Conservation (phyloP, 1,284 basidiomycete species). For the Wolfiporia cocos region DNA sequence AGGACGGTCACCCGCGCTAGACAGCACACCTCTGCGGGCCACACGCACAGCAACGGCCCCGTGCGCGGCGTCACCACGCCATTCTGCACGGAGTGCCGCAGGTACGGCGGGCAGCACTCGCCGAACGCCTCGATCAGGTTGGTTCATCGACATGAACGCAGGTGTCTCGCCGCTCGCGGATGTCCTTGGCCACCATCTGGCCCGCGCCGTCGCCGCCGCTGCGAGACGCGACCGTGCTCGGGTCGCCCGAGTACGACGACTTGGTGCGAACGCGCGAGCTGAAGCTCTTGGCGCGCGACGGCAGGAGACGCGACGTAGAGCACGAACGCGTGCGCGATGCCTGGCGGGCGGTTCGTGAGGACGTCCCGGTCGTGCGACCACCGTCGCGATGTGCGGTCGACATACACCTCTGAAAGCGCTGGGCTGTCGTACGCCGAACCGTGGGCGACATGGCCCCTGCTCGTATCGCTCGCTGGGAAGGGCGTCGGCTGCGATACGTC, state of each 20-base stretch:
- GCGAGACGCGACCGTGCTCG: conserved; percentile 10
- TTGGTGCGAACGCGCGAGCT: conserved; percentile 59
- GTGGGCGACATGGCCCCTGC: conserved; percentile 41
- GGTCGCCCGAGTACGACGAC: conserved; percentile 53
- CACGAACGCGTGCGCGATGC: conserved; percentile 63
- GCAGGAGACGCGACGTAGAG: conserved; percentile 57
- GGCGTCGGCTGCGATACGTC: conserved; percentile 69
- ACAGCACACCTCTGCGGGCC: not conserved
- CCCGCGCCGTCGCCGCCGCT: conserved; percentile 16
- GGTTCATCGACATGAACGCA: conserved; percentile 62
- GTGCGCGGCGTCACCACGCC: conserved; percentile 59
- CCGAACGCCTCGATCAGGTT: conserved; percentile 49
- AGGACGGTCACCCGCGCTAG: conserved; percentile 54
- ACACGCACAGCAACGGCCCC: conserved; percentile 60
- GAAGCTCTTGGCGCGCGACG: conserved; percentile 65
- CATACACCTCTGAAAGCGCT: conserved; percentile 34
- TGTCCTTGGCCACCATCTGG: conserved; percentile 31
- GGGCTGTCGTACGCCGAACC: not conserved
- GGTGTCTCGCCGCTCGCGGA: conserved; percentile 50
- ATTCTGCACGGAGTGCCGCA: conserved; percentile 43
- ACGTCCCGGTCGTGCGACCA: conserved; percentile 60
- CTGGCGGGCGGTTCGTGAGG: conserved; percentile 49
- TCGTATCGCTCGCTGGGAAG: conserved; percentile 55
- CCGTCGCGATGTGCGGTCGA: conserved; percentile 52
- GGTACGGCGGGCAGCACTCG: conserved; percentile 50